These are phyloP conservation scores for Sugiyamaella novakii DNA, from an alignment of 1,139 yeast genomes.

Conservation along the genomic window DNA sequence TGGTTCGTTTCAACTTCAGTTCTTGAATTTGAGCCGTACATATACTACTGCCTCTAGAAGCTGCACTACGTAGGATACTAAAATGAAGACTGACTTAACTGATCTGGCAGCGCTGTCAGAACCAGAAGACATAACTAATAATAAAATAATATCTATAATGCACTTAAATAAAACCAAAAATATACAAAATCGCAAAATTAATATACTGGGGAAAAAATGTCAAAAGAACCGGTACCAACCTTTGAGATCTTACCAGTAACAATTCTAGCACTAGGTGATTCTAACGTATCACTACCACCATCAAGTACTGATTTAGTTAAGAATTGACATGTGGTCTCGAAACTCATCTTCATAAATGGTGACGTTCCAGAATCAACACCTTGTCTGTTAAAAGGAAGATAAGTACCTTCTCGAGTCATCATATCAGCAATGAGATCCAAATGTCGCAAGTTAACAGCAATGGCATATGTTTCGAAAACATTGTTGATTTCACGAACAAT, in stretches of 20 bases:
- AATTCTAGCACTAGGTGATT: slow-evolving; percentile 92
- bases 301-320: slow-evolving; percentile 94
- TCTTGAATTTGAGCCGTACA: neutral
- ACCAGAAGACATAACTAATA: neutral
- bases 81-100: too few species aligned
- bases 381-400: slow-evolving; percentile 95
- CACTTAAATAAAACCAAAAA: slow-evolving; percentile 8
- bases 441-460: slow-evolving; percentile 89
- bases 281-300: slow-evolving; percentile 84
- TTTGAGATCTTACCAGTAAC: slow-evolving; percentile 89
- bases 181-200: slow-evolving; percentile 2
- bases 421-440: slow-evolving; percentile 95
- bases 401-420: slow-evolving; percentile 99
- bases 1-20: neutral
- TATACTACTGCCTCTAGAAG: neutral
- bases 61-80: too few species aligned
- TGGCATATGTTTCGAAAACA: slow-evolving; percentile 96
- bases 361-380: slow-evolving; percentile 96
- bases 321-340: slow-evolving; percentile 97
- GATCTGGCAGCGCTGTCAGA: too few species aligned
- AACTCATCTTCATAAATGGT: slow-evolving; percentile 98
- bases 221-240: slow-evolving; percentile 97
- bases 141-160: slow-evolving; percentile 4
- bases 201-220: slow-evolving; percentile 48
- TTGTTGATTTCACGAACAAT: slow-evolving; percentile 94